phyloP scores from a whole-genome alignment of 2,329 filamentous ascomycete genomes.

The Thelonectria discophora region DNA sequence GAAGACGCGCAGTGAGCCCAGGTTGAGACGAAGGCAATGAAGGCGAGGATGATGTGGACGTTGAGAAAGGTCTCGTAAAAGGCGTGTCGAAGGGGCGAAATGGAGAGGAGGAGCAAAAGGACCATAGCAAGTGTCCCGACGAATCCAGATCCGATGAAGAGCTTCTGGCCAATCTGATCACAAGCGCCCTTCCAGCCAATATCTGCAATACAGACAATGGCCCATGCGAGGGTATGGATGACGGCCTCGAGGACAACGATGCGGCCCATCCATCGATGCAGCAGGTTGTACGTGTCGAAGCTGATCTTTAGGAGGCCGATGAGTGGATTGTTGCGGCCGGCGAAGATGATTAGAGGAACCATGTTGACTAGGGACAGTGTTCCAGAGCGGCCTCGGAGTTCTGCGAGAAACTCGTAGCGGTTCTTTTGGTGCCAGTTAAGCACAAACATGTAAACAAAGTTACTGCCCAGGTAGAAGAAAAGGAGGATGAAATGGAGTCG shows the following conservation, averaged over 20 bases:
- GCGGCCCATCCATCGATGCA: constrained; percentile 78
- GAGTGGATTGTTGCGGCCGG: constrained; percentile 91
- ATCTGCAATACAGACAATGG: constrained; percentile 73
- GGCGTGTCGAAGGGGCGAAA: constrained; percentile 86
- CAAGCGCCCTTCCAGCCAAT: constrained; percentile 69
- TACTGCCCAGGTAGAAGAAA: constrained; percentile 65
- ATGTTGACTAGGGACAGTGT: constrained; percentile 88
- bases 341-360: constrained; percentile 88
- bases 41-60: constrained; percentile 79
- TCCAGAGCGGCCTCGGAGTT: constrained; percentile 86
- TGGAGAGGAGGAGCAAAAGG: constrained; percentile 73
- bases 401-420: constrained; percentile 74
- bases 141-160: constrained; percentile 73
- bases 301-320: constrained; percentile 84
- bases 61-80: constrained; percentile 98
- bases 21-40: constrained; percentile 73
- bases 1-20: constrained; percentile 81
- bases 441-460: constrained; percentile 68
- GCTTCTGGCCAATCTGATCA: constrained; percentile 62
- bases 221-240: constrained; percentile 77
- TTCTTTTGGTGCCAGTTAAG: constrained; percentile 68
- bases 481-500: constrained; percentile 69
- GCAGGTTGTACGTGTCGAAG: constrained; percentile 92
- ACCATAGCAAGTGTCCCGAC: constrained; percentile 69
- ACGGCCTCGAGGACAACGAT: constrained; percentile 74